Evolutionary conservation across 2,329 filamentous ascomycete species (phyloP), one percentile per base, ranked within the genome.

Genomic region (Phyllosticta paracitricarpa): DNA sequence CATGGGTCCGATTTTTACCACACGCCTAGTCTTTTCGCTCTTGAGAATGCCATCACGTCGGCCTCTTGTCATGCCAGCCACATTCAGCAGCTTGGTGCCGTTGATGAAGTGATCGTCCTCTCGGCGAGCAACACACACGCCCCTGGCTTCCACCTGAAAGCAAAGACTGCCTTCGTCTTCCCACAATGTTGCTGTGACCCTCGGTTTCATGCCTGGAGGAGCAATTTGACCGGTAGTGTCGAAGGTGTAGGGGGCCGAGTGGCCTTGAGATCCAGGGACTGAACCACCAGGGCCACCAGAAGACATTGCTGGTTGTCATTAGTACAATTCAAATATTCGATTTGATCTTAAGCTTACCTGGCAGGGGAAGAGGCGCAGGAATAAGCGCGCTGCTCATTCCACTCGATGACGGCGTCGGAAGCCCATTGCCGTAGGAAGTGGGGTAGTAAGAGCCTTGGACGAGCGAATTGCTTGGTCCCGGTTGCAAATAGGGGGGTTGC

Each of bases 101-200:
- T 97, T 99, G 75, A 99, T 97, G 90, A 99, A 97, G 77, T 96
- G 91, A 76, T 97, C 97, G 69, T 97, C 93, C 84, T 97, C 93
- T 72, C 94, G 83, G 66, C 94, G 85, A 59, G 93, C 93, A 62
- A 97, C 94, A 73, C 94, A 99, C 59, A 99, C 93, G 56, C 93
- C 93, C 67, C 94, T 88, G 3, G 94, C 93, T 75, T 97, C 94
- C 1, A 97, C 94, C 73, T 97, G 94, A 72, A 97, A 99, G 77
- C 94, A 99, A 30, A 97, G 80, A 71, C 91, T 97, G 35, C 94
- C 94, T 72, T 99, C 94, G 67, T 99, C 94, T 78, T 97, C 94
- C 94, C 94, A 99, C 25, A 99, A 75, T 0, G 94, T 99, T 8
- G 94, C 94, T 4, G 94, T 97, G 28, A 99, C 94, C 64, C 93